A percentile compares a stretch with the other conserved stretches of the same genome.
Conservation (phyloP, 306 rosid genomes). For the Hippophae gyantsensis region DNA sequence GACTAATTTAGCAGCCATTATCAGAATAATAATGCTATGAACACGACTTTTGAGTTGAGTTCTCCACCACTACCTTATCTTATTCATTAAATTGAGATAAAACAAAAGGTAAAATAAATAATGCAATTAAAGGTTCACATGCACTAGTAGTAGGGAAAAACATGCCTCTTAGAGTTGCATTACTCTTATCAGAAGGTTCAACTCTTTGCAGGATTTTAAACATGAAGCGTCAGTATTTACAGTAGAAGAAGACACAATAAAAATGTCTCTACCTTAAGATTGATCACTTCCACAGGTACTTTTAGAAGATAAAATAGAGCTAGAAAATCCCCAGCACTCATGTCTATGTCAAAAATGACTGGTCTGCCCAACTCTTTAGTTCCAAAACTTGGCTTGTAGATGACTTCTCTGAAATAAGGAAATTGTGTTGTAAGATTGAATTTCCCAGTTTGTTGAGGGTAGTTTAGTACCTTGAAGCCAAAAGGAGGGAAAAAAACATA, state of each 20-base stretch:
- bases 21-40: too few relatives aligned
- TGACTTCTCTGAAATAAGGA: slow-evolving; percentile 59
- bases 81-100: too few relatives aligned
- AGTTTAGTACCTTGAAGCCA: slow-evolving; percentile 31
- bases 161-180: not conserved
- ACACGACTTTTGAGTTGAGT: too few relatives aligned
- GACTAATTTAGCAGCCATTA: too few relatives aligned
- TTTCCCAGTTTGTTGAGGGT: slow-evolving; percentile 45
- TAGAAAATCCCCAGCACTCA: slow-evolving; percentile 93
- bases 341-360: slow-evolving; percentile 88
- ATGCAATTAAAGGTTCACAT: not conserved
- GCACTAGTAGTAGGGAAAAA: not conserved
- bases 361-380: slow-evolving; percentile 52
- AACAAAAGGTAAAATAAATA: too few relatives aligned
- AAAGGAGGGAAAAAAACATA: not conserved
- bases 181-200: too few relatives aligned
- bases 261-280: slow-evolving; percentile 52
- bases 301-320: slow-evolving; percentile 74
- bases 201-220: too few relatives aligned
- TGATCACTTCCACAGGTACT: slow-evolving; percentile 62
- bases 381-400: slow-evolving; percentile 51
- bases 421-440: slow-evolving; percentile 73
- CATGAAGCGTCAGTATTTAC: too few relatives aligned
- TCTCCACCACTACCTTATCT: too few relatives aligned
- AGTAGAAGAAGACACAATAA: slow-evolving; percentile 3